These are phyloP conservation scores for Obba rivulosa DNA, from an alignment of 768 basidiomycete genomes.

Conservation along the genomic window DNA sequence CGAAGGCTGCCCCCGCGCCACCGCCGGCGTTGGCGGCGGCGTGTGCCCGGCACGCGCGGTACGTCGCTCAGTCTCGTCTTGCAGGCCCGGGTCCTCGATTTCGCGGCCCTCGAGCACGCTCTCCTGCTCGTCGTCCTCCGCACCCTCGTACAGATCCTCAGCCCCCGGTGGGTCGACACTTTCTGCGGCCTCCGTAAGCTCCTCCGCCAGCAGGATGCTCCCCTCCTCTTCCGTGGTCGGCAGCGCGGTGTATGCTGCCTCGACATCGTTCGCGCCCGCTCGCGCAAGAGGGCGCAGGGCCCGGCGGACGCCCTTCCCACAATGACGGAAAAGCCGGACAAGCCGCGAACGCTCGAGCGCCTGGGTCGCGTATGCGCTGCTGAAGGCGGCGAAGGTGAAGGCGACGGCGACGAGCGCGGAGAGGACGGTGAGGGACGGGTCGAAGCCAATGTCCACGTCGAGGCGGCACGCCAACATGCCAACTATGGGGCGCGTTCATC, in stretches of 20 bases:
- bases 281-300: conserved; percentile 4
- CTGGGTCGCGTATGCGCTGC: conserved; percentile 17
- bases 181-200: conserved; percentile 1
- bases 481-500: conserved; percentile 8
- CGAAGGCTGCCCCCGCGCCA: neutral
- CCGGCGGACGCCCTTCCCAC: conserved; percentile 5
- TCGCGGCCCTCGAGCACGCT: neutral
- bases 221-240: conserved; percentile 2
- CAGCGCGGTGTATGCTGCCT: conserved; percentile 13
- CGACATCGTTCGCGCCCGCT: conserved; percentile 9
- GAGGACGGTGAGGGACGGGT: conserved; percentile 17
- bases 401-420: conserved; percentile 21
- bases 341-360: conserved; percentile 11
- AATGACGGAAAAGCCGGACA: neutral
- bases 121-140: conserved; percentile 6
- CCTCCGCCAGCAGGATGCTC: neutral
- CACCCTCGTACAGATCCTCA: neutral
- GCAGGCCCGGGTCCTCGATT: neutral
- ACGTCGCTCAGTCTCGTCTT: neutral
- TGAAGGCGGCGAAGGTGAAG: conserved; percentile 24
- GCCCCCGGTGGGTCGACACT: conserved; percentile 4
- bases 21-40: neutral
- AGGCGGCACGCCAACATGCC: conserved; percentile 25
- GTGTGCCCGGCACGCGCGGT: neutral
- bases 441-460: conserved; percentile 19